phyloP scores from a whole-genome alignment of 1,284 basidiomycete genomes.

The Leccinum brunneo-olivaceum region DNA sequence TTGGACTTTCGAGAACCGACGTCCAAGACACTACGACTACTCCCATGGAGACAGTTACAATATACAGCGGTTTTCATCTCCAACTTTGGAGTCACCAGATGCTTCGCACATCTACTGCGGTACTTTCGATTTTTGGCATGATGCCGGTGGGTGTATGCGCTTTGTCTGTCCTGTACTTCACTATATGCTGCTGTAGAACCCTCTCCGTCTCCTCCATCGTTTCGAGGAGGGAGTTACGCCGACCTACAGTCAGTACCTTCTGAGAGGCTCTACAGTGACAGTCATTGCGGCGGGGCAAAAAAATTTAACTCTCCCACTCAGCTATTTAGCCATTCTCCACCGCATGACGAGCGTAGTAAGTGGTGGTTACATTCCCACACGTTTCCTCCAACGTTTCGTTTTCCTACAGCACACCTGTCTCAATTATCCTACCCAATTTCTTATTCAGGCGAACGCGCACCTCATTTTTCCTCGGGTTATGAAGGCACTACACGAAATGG shows the following conservation, averaged over 20 bases:
- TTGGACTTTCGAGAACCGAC: neutral
- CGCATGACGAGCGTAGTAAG: conserved; percentile 8
- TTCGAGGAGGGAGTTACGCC: conserved; percentile 6
- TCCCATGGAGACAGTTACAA: neutral
- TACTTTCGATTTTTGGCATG: conserved; percentile 19
- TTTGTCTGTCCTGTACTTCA: neutral
- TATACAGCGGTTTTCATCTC: conserved; percentile 6
- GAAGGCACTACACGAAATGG: conserved; percentile 33
- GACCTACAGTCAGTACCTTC: conserved; percentile 5
- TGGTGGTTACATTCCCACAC: neutral
- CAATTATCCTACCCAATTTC: neutral
- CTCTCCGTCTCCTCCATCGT: conserved; percentile 37
- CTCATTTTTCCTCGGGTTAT: neutral
- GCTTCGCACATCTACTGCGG: conserved; percentile 4
- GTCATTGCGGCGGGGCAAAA: conserved; percentile 1
- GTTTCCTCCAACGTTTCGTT: neutral
- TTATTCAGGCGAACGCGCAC: neutral
- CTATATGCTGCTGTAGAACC: conserved; percentile 21
- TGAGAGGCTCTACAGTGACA: conserved; percentile 3
- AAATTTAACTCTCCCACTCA: neutral
- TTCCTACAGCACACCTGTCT: conserved; percentile 12
- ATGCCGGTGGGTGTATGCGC: conserved; percentile 49
- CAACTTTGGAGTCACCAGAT: conserved; percentile 4
- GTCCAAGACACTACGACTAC: neutral
- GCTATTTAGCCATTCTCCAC: neutral